Conservation (phyloP, 257 asterid species). For the Orobanche coerulescens region DNA sequence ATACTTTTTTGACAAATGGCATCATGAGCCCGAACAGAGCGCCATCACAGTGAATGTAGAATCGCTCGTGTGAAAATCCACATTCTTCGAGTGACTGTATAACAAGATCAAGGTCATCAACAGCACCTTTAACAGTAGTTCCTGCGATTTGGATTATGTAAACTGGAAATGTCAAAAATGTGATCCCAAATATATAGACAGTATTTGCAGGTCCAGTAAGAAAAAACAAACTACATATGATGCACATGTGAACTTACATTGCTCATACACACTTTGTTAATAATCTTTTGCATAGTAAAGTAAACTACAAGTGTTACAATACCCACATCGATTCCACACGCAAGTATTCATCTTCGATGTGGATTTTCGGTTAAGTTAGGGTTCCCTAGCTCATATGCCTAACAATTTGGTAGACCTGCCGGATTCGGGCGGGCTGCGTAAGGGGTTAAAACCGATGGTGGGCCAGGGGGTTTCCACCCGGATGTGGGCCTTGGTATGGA, state of each 20-base stretch:
- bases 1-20: conserved; percentile 93
- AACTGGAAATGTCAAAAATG: conserved; percentile 11
- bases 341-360: too few species aligned
- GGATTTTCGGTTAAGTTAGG: too few species aligned
- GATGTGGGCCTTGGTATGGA: too few species aligned
- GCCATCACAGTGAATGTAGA: conserved; percentile 96
- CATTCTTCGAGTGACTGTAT: conserved; percentile 80
- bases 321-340: too few species aligned
- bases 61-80: conserved; percentile 71
- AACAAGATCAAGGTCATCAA: conserved; percentile 95
- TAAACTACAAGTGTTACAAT: too few species aligned
- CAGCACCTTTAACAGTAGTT: conserved; percentile 99
- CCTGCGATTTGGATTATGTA: conserved; percentile 44
- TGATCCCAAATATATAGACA: not conserved
- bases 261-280: not conserved
- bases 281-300: too few species aligned
- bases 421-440: too few species aligned
- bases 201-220: not conserved
- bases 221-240: not conserved
- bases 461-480: too few species aligned
- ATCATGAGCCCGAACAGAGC: conserved; percentile 97
- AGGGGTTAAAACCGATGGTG: too few species aligned
- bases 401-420: too few species aligned
- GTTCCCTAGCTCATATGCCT: too few species aligned
- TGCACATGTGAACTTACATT: not conserved